These are phyloP conservation scores for Elsinoe fawcettii DNA, from an alignment of 2,329 filamentous ascomycete genomes.

Conservation along the genomic window DNA sequence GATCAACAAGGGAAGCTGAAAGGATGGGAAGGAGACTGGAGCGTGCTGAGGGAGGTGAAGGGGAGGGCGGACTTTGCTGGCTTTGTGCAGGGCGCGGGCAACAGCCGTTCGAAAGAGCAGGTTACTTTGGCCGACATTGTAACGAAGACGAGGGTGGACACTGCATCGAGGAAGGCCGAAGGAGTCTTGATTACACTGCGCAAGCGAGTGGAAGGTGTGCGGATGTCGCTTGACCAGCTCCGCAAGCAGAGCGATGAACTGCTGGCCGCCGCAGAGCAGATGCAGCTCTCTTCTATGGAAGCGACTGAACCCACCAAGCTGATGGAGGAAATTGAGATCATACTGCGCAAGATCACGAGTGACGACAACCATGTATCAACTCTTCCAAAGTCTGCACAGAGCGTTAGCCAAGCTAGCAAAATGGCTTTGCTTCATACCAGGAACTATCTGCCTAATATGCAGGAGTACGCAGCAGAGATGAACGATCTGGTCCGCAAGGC, in stretches of 20 bases:
- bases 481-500: conserved; percentile 45
- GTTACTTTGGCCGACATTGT: conserved; percentile 67
- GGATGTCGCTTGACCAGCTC: conserved; percentile 35
- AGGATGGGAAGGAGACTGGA: conserved; percentile 62
- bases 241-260: conserved; percentile 39
- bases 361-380: conserved; percentile 73
- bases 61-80: conserved; percentile 58
- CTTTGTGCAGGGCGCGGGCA: conserved; percentile 27
- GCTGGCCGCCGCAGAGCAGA: conserved; percentile 36
- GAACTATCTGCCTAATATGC: conserved; percentile 54
- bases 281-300: conserved; percentile 46
- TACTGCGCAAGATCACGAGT: conserved; percentile 77
- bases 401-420: conserved; percentile 53
- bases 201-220: conserved; percentile 40
- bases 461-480: conserved; percentile 51
- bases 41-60: conserved; percentile 55
- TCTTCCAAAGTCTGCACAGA: conserved; percentile 59
- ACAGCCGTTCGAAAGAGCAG: conserved; percentile 35
- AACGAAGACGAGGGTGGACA: conserved; percentile 63
- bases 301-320: conserved; percentile 61
- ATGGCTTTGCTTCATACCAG: conserved; percentile 57
- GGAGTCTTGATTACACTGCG: conserved; percentile 57
- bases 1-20: conserved; percentile 59
- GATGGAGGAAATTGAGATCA: conserved; percentile 74
- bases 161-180: conserved; percentile 61